A percentile compares a stretch with the other conserved stretches of the same genome.
Evolutionary conservation across 2,329 filamentous ascomycete species (phyloP).

Genomic region (Pseudocercospora fuligena): DNA sequence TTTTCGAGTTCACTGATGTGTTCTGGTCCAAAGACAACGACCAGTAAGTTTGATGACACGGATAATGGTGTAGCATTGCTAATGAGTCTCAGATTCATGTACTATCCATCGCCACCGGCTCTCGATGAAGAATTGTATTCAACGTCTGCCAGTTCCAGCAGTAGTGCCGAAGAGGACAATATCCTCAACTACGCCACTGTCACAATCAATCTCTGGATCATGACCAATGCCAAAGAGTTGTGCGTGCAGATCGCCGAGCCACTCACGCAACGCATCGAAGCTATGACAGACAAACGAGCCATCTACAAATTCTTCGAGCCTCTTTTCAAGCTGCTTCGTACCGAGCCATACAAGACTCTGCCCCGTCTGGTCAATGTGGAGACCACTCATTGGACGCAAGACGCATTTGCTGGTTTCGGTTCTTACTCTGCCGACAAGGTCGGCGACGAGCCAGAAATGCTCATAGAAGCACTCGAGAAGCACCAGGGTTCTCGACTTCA

Average conservation of each 20-base stretch:
- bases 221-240: conserved; percentile 49
- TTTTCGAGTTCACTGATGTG: conserved; percentile 50
- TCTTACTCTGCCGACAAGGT: conserved; percentile 52
- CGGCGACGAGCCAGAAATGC: conserved; percentile 47
- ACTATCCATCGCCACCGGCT: conserved; percentile 46
- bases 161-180: conserved; percentile 39
- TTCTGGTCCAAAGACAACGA: conserved; percentile 54
- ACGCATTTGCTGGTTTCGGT: conserved; percentile 50
- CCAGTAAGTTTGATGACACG: conserved; percentile 32
- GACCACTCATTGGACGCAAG: conserved; percentile 52
- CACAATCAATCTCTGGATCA: conserved; percentile 52
- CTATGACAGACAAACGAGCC: conserved; percentile 45
- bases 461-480: conserved; percentile 45
- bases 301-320: conserved; percentile 52
- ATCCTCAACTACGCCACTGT: conserved; percentile 51
- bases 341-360: conserved; percentile 51
- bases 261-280: conserved; percentile 51
- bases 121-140: conserved; percentile 34
- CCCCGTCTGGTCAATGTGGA: conserved; percentile 47
- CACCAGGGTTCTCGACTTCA: conserved; percentile 46
- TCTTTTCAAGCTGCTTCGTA: conserved; percentile 50
- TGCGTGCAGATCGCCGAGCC: conserved; percentile 52
- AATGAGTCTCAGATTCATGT: conserved; percentile 41
- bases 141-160: conserved; percentile 33
- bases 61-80: background rate